A percentile compares a stretch with the other conserved stretches of the same genome.
Conservation (phyloP, 768 basidiomycete genomes). For the Leucocoprinus birnbaumii region DNA sequence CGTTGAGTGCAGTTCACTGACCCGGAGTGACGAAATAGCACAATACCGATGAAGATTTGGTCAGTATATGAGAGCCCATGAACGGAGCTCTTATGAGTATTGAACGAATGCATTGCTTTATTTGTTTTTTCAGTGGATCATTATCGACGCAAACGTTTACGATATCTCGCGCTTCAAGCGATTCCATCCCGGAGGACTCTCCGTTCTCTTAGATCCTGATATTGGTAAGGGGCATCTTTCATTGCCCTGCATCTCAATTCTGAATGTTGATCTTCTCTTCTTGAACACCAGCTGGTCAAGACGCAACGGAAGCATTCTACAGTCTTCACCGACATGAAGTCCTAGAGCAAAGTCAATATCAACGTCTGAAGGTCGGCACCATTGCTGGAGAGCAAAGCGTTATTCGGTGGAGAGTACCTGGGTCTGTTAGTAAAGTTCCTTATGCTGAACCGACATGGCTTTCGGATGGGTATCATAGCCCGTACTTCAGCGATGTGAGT, state of each 20-base stretch:
- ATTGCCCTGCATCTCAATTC: conserved; percentile 14
- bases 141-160: conserved; percentile 83
- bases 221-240: conserved; percentile 50
- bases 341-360: conserved; percentile 69
- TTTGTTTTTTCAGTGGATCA: conserved; percentile 56
- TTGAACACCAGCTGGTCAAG: conserved; percentile 79
- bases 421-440: conserved; percentile 71
- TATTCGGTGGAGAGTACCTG: conserved; percentile 47
- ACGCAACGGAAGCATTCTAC: conserved; percentile 87
- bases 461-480: conserved; percentile 63
- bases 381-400: conserved; percentile 59
- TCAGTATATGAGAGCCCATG: conserved; percentile 22
- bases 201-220: conserved; percentile 71
- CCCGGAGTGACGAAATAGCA: conserved; percentile 46
- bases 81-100: not conserved
- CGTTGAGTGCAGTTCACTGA: not conserved
- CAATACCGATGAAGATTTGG: conserved; percentile 74
- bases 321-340: conserved; percentile 87
- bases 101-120: not conserved
- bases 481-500: conserved; percentile 68
- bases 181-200: conserved; percentile 79
- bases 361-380: conserved; percentile 71
- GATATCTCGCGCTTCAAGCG: conserved; percentile 75
- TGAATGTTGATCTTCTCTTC: not conserved
- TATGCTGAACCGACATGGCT: conserved; percentile 92